Evolutionary conservation across 306 rosid genomes (phyloP), one percentile per base, ranked within the genome.

Genomic region (Abrus precatorius): DNA sequence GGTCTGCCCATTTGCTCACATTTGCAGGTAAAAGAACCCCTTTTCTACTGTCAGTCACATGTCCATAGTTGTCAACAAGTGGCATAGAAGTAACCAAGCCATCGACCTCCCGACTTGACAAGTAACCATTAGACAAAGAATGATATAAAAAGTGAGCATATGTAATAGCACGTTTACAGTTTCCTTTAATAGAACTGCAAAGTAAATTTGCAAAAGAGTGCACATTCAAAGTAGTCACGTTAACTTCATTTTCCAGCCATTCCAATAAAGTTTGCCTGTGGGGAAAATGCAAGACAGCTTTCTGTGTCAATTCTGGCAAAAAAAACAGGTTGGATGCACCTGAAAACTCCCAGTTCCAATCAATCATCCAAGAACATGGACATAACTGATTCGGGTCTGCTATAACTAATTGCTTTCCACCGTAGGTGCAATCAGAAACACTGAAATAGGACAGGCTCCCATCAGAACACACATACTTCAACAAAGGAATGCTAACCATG

Each of bases 11-110:
- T 45, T 86, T 88, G 84, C 98, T 92, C 50, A 71, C 84, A 0
- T 80, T 86, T 45, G 95, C 92, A 1, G 95, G 98, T 34, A 92
- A 81, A 55, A 90, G 84, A 78, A 92, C 85, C 71, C 85, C 85
- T 0, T 2, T 5, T 50, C 86, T 49, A 2, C 38, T 0, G 12
- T 14, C 33, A 7, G 3, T 13, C 10, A 88, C 80, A 13, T 8
- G 0, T 2, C 95, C 94, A 14, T 85, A 77, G 41, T 45, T 84
- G 87, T 89, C 91, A 11, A 94, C 79, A 7, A 94, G 87, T 0
- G 98, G 98, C 91, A 90, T 77, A 8, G 5, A 12, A 0, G 41
- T 2, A n/a, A 89, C 82, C 45, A 92, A 13, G 7, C 0, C 0
- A 40, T 29, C 6, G 54, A 88, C 74, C 56, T 84, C 82, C 14